Percentiles rank a stretch among this genome's conserved stretches.
These are phyloP conservation scores for Populus alba DNA, from an alignment of 345 rosid species.

Conservation along the genomic window DNA sequence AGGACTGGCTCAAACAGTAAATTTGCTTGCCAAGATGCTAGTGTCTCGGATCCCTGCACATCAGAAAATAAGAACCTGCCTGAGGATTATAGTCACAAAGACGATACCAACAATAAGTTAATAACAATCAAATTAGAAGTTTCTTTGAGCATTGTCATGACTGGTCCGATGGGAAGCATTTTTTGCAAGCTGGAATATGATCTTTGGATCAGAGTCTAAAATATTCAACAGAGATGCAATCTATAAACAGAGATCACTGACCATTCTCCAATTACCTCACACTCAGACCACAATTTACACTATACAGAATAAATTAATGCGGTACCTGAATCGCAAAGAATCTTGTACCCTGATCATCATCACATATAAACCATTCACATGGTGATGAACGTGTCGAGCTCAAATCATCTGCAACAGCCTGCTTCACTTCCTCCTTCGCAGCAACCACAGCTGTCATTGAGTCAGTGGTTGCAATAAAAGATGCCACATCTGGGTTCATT, in stretches of 20 bases:
- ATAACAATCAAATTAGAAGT: neutral
- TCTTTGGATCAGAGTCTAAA: neutral
- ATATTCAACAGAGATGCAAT: neutral
- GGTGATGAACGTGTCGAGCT: conserved; percentile 70
- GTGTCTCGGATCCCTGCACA: conserved; percentile 81
- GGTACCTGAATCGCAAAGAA: conserved; percentile 87
- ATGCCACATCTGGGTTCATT: conserved; percentile 50
- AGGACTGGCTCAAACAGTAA: conserved; percentile 85
- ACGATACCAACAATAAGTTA: neutral
- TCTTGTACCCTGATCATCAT: conserved; percentile 75
- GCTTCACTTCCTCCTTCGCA: conserved; percentile 90
- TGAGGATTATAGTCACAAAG: neutral
- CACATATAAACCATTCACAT: conserved; percentile 96
- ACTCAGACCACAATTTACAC: neutral
- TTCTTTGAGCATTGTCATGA: neutral
- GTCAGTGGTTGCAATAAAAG: conserved; percentile 84
- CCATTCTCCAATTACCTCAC: neutral
- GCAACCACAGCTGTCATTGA: conserved; percentile 97
- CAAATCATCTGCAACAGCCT: conserved; percentile 91
- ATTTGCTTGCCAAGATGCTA: conserved; percentile 96
- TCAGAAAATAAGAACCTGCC: neutral
- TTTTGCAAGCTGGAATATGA: neutral
- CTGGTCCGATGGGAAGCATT: neutral
- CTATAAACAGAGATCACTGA: neutral
- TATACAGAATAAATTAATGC: conserved; percentile 1